Evolutionary conservation across 306 rosid genomes (phyloP), one percentile per base, ranked within the genome.

Genomic region (Rubus parviflorus): DNA sequence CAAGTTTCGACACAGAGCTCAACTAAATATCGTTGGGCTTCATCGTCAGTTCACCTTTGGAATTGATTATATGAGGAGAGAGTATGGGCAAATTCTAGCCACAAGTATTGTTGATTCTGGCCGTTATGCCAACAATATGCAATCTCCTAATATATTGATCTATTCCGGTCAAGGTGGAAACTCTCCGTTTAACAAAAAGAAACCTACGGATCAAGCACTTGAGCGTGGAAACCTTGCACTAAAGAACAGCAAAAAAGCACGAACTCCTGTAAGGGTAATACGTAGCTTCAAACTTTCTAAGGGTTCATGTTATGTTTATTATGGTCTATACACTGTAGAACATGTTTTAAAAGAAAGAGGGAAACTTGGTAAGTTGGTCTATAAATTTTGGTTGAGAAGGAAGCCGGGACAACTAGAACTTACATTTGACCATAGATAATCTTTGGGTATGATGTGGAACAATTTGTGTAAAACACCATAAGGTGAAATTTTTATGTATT

Each of bases 151-250:
- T 19, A n/a, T 56, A 8, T 75, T 86, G 64, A 74, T 61, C 42
- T 88, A 84, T 25, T 70, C 46, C 0, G 88, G 90, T 20, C 79
- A 82, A 0, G 92, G 92, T 10, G 84, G 88, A 45, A 84, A 84
- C 37, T 77, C 86, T 8, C 0, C 0, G 2, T 56, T 56, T 3
- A 0, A 45, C 3, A 3, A 0, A 14, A 14, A 6, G 2, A 30
- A 45, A 69, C 81, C 70, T 38, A 62, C 1, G 3, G 89, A 88
- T 82, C 92, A 88, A 63, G 78, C 46, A 56, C 49, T 84, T 40
- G 22, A 30, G 4, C 23, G 58, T 0, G 92, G 92, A 35, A 88
- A 84, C 70, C 89, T 86, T 67, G 88, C 88, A 6, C 48, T 88
- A 40, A 71, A 17, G 74, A 86, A 88, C 40, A 86, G 87, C 70